Evolutionary conservation across 306 rosid species (phyloP).

Genomic region (Glycine latifolia): DNA sequence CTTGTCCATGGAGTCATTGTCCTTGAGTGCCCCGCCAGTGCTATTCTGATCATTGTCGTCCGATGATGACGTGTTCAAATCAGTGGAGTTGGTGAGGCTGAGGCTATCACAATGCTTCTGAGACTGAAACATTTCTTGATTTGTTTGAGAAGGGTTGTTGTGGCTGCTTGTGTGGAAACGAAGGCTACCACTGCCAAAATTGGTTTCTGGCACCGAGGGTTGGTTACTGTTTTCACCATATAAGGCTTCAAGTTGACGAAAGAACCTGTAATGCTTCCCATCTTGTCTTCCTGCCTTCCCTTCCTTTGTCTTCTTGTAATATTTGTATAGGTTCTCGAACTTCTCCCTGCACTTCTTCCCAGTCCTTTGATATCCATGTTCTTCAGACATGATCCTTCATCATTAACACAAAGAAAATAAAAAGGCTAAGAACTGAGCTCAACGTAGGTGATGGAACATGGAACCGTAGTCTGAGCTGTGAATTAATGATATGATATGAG

Average conservation of each 20-base stretch:
- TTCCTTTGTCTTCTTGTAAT: slow-evolving; percentile 97
- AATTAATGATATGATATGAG: neutral
- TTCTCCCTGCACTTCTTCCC: slow-evolving; percentile 99
- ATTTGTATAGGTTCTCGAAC: slow-evolving; percentile 93
- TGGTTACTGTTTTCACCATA: slow-evolving; percentile 75
- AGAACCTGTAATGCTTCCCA: slow-evolving; percentile 94
- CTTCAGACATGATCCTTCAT: slow-evolving; percentile 88
- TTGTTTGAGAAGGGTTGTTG: slow-evolving; percentile 48
- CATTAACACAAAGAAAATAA: slow-evolving; percentile 20
- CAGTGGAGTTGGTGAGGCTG: slow-evolving; percentile 84
- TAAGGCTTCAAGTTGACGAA: slow-evolving; percentile 97
- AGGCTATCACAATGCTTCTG: slow-evolving; percentile 71
- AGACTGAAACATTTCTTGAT: slow-evolving; percentile 58
- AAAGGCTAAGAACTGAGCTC: slow-evolving; percentile 29
- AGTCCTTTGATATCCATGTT: slow-evolving; percentile 95
- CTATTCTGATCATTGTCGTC: slow-evolving; percentile 58
- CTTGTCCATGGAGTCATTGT: slow-evolving; percentile 62
- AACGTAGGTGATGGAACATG: slow-evolving; percentile 15
- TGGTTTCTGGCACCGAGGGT: slow-evolving; percentile 63
- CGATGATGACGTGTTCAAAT: slow-evolving; percentile 75
- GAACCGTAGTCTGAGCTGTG: slow-evolving; percentile 58
- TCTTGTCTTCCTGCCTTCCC: slow-evolving; percentile 99
- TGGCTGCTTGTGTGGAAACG: slow-evolving; percentile 32
- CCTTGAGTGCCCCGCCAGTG: slow-evolving; percentile 39
- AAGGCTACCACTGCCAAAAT: slow-evolving; percentile 50